Evolutionary conservation across 768 basidiomycete genomes (phyloP), one percentile per base, ranked within the genome.

Genomic region (Boletus rex-veris): DNA sequence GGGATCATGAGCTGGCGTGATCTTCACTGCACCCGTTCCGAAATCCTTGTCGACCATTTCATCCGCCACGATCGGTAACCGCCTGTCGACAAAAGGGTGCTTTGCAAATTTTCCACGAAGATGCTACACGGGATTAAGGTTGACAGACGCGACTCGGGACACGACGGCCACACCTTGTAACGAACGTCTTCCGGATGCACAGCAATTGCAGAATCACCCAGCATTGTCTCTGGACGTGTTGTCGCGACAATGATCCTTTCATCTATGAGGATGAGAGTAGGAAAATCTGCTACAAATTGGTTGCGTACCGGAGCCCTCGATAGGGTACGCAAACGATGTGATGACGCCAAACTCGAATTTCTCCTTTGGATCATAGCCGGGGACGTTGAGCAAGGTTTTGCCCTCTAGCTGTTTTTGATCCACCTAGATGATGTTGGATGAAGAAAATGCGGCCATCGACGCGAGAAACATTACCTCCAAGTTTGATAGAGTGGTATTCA

Each of bases 11-110:
- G 96, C 97, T 15, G 97, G 97, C 0, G 97, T 98, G 64, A 98
- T 98, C 76, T 99, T 98, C 48, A 98, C 96, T 1, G 96, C 97
- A 68, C 97, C 97, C 30, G 97, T 99, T 36, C 97, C 97, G 62
- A 98, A 98, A 10, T 81, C 79, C 86, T 92, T 97, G 67, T 98
- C 96, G 54, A 97, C 86, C 69, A 93, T 88, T 19, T 80, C 75
- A 65, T 98, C 96, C 28, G 84, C 78, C 53, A 98, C 75, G 68
- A 99, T 96, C 14, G 92, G 96, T 43, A 99, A 76, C 15, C 84
- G 82, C 43, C 97, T 85, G 54, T 84, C 72, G 45, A 96, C 72
- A 77, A 99, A 98, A 1, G 97, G 97, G 69, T 98, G 94, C 0
- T 75, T 71, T 36, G 81, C 92, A 64, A 86, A 94, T 77, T 94